phyloP scores from a whole-genome alignment of 176 grass and related monocot species.

The Stipa capillata region DNA sequence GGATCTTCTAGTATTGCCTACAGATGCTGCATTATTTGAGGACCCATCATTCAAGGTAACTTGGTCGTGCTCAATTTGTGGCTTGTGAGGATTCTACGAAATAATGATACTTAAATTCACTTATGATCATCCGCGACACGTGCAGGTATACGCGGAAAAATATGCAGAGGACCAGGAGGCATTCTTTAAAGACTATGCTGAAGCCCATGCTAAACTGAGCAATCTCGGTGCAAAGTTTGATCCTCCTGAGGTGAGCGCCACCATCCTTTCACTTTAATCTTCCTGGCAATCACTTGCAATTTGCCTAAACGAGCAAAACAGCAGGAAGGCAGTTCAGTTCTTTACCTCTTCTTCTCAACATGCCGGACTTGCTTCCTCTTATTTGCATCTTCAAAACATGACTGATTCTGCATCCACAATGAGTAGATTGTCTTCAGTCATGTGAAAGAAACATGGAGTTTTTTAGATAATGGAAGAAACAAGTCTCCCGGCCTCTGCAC shows the following conservation, averaged over 20 bases:
- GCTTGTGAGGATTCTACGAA: background rate
- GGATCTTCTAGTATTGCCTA: conserved; percentile 83
- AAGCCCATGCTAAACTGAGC: conserved; percentile 96
- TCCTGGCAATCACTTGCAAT: background rate
- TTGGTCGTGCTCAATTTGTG: background rate
- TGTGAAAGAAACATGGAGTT: conserved; percentile 7
- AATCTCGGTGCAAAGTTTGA: conserved; percentile 83
- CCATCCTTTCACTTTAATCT: background rate
- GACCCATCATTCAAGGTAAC: conserved; percentile 83
- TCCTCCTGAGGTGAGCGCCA: conserved; percentile 61
- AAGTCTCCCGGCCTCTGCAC: too few relatives aligned
- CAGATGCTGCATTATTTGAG: conserved; percentile 84
- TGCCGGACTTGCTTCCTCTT: background rate
- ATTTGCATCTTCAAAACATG: background rate
- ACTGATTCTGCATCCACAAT: background rate
- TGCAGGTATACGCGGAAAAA: conserved; percentile 74
- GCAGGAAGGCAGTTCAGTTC: background rate
- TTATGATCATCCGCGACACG: background rate
- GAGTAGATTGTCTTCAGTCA: background rate
- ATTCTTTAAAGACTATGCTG: conserved; percentile 91
- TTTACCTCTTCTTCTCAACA: background rate
- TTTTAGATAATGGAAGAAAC: too few relatives aligned
- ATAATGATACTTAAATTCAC: background rate
- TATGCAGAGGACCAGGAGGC: conserved; percentile 69
- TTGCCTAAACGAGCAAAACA: background rate